Evolutionary conservation across 257 asterid species (phyloP).

Genomic region (Fraxinus americana): DNA sequence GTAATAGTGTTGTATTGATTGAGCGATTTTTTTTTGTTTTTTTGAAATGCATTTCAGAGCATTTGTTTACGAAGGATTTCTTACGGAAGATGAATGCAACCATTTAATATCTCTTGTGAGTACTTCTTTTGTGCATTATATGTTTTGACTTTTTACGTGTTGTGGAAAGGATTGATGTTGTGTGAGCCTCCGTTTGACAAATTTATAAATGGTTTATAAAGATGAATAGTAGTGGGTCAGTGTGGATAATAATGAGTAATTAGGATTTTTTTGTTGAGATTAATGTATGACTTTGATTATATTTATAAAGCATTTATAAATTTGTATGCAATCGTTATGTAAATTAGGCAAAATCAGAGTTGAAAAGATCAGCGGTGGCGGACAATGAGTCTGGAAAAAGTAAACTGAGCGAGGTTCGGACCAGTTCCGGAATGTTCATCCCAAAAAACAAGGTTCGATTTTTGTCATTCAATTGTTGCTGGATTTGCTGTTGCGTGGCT

Average conservation of each 20-base stretch:
- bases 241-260: too few species aligned
- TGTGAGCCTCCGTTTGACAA: background rate
- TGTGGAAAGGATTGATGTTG: constrained; percentile 15
- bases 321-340: background rate
- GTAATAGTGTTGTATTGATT: constrained; percentile 6
- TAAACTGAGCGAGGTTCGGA: constrained; percentile 80
- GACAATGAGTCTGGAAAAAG: constrained; percentile 79
- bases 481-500: constrained; percentile 9
- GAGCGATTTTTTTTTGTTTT: constrained; percentile 26
- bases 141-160: background rate
- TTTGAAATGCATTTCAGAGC: constrained; percentile 53
- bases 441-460: constrained; percentile 70
- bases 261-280: too few species aligned
- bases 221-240: too few species aligned
- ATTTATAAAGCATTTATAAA: too few species aligned
- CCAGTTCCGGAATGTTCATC: constrained; percentile 97
- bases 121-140: constrained; percentile 3
- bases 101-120: constrained; percentile 87
- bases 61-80: constrained; percentile 86
- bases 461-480: constrained; percentile 15
- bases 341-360: constrained; percentile 78
- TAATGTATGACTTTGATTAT: too few species aligned
- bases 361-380: constrained; percentile 92
- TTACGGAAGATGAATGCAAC: constrained; percentile 86
- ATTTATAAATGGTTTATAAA: too few species aligned